Base-by-base conservation (phyloP, 2,329 filamentous ascomycete genomes). In the Colletotrichum somersetense region DNA sequence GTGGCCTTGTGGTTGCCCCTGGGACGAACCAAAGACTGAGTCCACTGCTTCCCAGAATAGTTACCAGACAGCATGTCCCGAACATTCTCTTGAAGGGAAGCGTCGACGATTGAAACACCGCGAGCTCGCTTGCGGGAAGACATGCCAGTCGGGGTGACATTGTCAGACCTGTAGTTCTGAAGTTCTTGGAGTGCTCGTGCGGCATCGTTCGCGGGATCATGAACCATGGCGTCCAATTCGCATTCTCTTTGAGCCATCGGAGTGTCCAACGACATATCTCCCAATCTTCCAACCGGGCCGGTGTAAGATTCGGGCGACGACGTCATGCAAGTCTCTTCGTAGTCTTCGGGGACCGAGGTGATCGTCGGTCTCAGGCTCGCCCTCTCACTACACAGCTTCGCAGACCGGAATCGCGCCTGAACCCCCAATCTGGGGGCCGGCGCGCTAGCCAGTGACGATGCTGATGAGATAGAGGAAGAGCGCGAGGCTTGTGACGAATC, bases 71-170 rank as follows among this genome's bases (percentile, higher is more conserved):
- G 83, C 75, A 93, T 84, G 64, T 90, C 87, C 66, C 91, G 89
- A 14, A 93, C 91, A 71, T 91, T 91, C 72, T 92, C 89, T 77
- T 93, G 91, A 11, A 91, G 83, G n/a, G 84, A 81, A 69, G 85
- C 83, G 70, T 92, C 90, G 6, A 70, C 38, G 67, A 88, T 84
- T 18, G 89, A 91, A 10, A 82, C 76, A 18, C 89, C 86, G 62
- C 90, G 85, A 77, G 87, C 88, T 75, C 91, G 88, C 84, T 93
- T 93, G 71, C 73, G 72, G 23, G 72, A 72, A 14, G 63, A 35
- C 20, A 83, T 81, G 33, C 85, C 85, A 38, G 77, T 80, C 62
- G 81, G 78, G 20, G 79, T 80, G 66, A 85, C 77, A 74, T 83
- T 78, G 30, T 77, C 77, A 42, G 79, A 81, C 40, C 84, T 81